Evolutionary conservation across 2,329 filamentous ascomycete species (phyloP), one percentile per base, ranked within the genome.

Genomic region (Fusarium oxysporum): DNA sequence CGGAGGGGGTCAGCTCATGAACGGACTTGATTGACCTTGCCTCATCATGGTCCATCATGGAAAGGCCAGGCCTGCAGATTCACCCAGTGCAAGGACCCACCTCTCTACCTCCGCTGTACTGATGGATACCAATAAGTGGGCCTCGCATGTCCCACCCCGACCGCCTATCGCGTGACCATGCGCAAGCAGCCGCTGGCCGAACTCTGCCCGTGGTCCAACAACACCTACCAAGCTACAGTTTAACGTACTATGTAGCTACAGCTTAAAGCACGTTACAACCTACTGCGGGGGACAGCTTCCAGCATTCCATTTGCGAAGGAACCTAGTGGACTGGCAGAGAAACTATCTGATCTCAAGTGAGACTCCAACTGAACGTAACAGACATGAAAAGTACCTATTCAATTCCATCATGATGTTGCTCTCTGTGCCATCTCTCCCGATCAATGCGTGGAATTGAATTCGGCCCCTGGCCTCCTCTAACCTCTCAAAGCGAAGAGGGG

Each of bases 131-230:
- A 64, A 51, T 60, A 53, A 67, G 64, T 56, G 66, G 75, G 63
- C 56, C 75, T 71, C 66, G 62, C 58, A 73, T 70, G 68, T 55
- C 75, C 72, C 76, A 78, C 76, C 70, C 72, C 71, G 65, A 70
- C 71, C 66, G 66, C 74, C 56, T 64, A 80, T 80, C 78, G 78
- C 77, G 78, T 79, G 78, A 80, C 78, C 78, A 77, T 76, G 76
- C 77, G 78, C 78, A 80, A 79, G 67, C 75, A 76, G 76, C 74
- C 62, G 62, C 59, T 68, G 68, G 55, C 60, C 61, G 65, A 77
- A 76, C 70, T 74, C 64, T 74, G 23, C 23, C 23, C 23, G 60
- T 62, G 48, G 57, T 66, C 61, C 61, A 68, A 74, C 61, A 48
- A 65, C 32, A 41, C 43, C 40, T 32, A 14, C 32, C 40, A 19